Percentiles rank a stretch among this genome's conserved stretches.
phyloP scores from a whole-genome alignment of 2,329 filamentous ascomycete species.

The Aspergillus pseudonomiae region DNA sequence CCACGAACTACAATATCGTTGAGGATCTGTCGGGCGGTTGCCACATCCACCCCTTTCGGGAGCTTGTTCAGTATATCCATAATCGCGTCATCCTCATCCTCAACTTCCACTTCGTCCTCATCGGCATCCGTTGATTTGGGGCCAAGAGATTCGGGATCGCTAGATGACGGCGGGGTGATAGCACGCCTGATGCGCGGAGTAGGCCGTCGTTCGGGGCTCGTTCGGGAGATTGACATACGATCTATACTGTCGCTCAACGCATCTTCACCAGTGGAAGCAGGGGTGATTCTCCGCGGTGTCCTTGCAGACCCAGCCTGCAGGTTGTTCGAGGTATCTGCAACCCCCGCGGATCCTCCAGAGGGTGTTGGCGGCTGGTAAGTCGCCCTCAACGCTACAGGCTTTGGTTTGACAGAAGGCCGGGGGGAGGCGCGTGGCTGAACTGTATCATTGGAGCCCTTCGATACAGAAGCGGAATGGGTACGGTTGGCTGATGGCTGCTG shows the following conservation, averaged over 20 bases:
- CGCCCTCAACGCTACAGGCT: slow-evolving; percentile 38
- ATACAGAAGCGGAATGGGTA: slow-evolving; percentile 15
- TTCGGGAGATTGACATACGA: slow-evolving; percentile 27
- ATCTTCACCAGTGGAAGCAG: slow-evolving; percentile 31
- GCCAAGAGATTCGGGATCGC: slow-evolving; percentile 45
- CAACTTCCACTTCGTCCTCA: slow-evolving; percentile 49
- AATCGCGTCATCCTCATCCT: slow-evolving; percentile 60
- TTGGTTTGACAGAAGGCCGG: slow-evolving; percentile 41
- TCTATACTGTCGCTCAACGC: slow-evolving; percentile 27
- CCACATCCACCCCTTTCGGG: slow-evolving; percentile 78
- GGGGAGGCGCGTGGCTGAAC: slow-evolving; percentile 24
- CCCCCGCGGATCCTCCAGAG: slow-evolving; percentile 15
- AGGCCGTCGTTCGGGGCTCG: slow-evolving; percentile 27
- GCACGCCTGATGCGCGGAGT: slow-evolving; percentile 41
- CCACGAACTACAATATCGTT: slow-evolving; percentile 95
- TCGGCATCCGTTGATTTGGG: slow-evolving; percentile 52
- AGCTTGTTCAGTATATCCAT: slow-evolving; percentile 72
- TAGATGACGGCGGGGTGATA: slow-evolving; percentile 48
- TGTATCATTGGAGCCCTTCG: slow-evolving; percentile 27
- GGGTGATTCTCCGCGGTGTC: slow-evolving; percentile 12
- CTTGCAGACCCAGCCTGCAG: slow-evolving; percentile 27
- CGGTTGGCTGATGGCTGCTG: slow-evolving; percentile 12
- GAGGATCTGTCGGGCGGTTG: slow-evolving; percentile 85
- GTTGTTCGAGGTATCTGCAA: slow-evolving; percentile 17
- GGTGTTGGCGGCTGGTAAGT: slow-evolving; percentile 24